A percentile compares a stretch with the other conserved stretches of the same genome.
phyloP scores from a whole-genome alignment of 2,329 filamentous ascomycete genomes.

The Zymoseptoria passerinii region DNA sequence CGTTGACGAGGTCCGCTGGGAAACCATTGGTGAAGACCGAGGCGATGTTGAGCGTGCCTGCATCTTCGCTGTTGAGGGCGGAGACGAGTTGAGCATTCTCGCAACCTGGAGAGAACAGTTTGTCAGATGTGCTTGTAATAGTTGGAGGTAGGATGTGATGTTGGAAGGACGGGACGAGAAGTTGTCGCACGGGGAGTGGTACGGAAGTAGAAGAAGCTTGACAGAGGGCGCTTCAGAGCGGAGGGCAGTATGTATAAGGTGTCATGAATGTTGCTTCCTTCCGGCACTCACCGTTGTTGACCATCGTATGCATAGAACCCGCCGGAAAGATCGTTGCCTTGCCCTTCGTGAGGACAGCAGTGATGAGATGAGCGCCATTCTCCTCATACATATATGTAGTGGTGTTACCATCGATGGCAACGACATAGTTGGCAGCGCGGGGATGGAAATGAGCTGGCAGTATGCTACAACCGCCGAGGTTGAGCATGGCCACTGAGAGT shows the following conservation, averaged over 20 bases:
- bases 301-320: slow-evolving; percentile 44
- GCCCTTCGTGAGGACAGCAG: slow-evolving; percentile 35
- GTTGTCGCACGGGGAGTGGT: neutral
- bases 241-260: neutral
- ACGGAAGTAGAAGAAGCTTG: neutral
- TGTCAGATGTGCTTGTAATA: neutral
- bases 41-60: slow-evolving; percentile 43
- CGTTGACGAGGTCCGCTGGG: slow-evolving; percentile 36
- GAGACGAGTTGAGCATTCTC: slow-evolving; percentile 43
- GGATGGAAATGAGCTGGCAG: slow-evolving; percentile 45
- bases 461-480: slow-evolving; percentile 46
- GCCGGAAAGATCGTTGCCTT: slow-evolving; percentile 45
- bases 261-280: neutral
- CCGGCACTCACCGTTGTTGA: slow-evolving; percentile 38
- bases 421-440: slow-evolving; percentile 43
- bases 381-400: slow-evolving; percentile 46
- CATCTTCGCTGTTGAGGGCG: slow-evolving; percentile 42
- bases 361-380: slow-evolving; percentile 41
- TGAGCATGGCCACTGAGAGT: slow-evolving; percentile 28
- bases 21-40: slow-evolving; percentile 37
- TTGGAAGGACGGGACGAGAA: neutral
- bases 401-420: slow-evolving; percentile 41
- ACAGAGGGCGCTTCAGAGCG: neutral
- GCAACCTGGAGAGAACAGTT: slow-evolving; percentile 32
- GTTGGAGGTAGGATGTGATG: neutral